Percentiles rank a stretch among this genome's conserved stretches.
Evolutionary conservation across 148 eudicot species (phyloP).

Genomic region (Bassia scoparia): DNA sequence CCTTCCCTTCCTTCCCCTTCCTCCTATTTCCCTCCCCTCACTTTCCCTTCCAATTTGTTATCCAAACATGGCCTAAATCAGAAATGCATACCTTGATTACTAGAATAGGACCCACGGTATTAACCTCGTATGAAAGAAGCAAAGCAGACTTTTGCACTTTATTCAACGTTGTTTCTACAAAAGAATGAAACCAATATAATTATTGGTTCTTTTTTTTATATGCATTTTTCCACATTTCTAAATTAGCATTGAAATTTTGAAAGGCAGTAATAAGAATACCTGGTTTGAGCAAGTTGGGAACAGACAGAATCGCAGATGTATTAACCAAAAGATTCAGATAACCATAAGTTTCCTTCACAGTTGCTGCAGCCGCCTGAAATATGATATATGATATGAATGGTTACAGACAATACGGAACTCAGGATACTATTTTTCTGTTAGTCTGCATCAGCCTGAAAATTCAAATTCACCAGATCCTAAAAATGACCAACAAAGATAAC

Average conservation of each 20-base stretch:
- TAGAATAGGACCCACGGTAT: constrained; percentile 86
- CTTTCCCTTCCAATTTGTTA: too few relatives aligned
- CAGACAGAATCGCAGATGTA: constrained; percentile 83
- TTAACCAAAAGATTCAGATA: constrained; percentile 72
- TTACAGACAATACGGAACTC: neutral
- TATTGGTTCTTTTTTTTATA: neutral
- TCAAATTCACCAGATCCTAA: neutral
- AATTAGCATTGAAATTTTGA: neutral
- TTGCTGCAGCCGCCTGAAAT: constrained; percentile 59
- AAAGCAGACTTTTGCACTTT: constrained; percentile 71
- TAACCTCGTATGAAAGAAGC: constrained; percentile 78
- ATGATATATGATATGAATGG: neutral
- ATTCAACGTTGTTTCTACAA: constrained; percentile 77
- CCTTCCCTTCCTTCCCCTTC: too few relatives aligned
- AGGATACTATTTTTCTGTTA: neutral
- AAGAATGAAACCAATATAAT: constrained; percentile 16
- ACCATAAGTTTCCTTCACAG: constrained; percentile 61
- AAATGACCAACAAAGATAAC: neutral
- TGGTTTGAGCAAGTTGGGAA: constrained; percentile 76
- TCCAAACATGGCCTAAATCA: too few relatives aligned
- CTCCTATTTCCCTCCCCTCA: too few relatives aligned
- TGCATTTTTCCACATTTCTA: neutral
- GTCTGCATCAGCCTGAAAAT: neutral
- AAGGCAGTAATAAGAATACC: constrained; percentile 38
- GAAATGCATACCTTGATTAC: constrained; percentile 63